Evolutionary conservation across 805 yeast species (phyloP).

Genomic region (Myxozyma mucilagina): DNA sequence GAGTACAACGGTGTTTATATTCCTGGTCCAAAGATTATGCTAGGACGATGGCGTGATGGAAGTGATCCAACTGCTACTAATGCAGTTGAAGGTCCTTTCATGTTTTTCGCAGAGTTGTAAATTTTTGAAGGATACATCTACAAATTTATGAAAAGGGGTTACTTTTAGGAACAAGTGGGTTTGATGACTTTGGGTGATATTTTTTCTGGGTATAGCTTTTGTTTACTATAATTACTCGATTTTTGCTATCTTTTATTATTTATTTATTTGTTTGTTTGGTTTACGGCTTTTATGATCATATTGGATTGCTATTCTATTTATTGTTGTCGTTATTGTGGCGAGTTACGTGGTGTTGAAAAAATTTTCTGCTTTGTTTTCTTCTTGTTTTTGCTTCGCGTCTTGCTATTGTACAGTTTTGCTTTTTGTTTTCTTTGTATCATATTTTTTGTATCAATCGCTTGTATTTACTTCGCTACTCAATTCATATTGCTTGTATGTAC

Average conservation of each 20-base stretch:
- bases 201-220: too few species aligned
- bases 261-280: neutral
- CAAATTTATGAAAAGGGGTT: neutral
- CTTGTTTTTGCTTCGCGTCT: neutral
- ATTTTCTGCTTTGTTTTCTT: neutral
- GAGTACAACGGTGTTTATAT: slow-evolving; percentile 31
- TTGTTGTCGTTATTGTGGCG: neutral
- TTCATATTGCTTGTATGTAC: too few species aligned
- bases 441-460: too few species aligned
- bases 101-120: slow-evolving; percentile 26
- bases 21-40: slow-evolving; percentile 29
- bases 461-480: too few species aligned
- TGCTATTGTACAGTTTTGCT: too few species aligned
- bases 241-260: too few species aligned
- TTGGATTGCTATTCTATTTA: neutral
- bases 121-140: neutral
- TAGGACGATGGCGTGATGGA: slow-evolving; percentile 31
- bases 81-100: slow-evolving; percentile 31
- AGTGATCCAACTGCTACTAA: slow-evolving; percentile 9
- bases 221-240: too few species aligned
- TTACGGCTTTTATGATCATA: neutral
- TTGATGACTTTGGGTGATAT: neutral
- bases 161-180: neutral
- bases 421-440: too few species aligned
- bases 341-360: neutral